Evolutionary conservation across 192 early-diverging fungal species (phyloP).

Genomic region (Lunasporangiospora selenospora): DNA sequence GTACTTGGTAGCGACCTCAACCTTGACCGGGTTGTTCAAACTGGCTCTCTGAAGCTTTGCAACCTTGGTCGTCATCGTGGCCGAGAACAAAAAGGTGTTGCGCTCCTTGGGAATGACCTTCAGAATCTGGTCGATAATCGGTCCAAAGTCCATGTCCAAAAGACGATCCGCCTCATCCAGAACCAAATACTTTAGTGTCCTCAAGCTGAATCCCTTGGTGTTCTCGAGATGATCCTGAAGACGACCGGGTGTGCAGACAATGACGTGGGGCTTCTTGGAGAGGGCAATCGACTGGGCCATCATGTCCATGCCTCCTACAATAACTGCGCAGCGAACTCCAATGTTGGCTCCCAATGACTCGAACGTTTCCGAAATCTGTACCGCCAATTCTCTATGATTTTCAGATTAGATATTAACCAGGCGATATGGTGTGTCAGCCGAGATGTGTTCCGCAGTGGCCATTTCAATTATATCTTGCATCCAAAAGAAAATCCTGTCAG

Average conservation of each 20-base stretch:
- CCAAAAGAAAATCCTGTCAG: too few species aligned
- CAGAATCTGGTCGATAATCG: conserved; percentile 95
- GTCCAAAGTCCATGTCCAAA: conserved; percentile 95
- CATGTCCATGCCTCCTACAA: conserved; percentile 98
- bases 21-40: conserved; percentile 89
- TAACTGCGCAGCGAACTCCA: conserved; percentile 89
- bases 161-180: conserved; percentile 95
- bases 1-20: conserved; percentile 97
- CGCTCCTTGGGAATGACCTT: conserved; percentile 92
- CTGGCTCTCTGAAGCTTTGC: conserved; percentile 95
- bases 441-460: too few species aligned
- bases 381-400: conserved; percentile 82
- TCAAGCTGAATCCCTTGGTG: conserved; percentile 96
- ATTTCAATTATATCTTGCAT: too few species aligned
- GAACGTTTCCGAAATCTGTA: conserved; percentile 94
- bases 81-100: conserved; percentile 94
- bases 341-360: conserved; percentile 90
- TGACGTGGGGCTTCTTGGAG: conserved; percentile 93
- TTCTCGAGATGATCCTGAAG: conserved; percentile 97
- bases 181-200: conserved; percentile 90
- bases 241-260: conserved; percentile 96
- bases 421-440: too few species aligned
- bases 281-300: conserved; percentile 94
- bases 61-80: conserved; percentile 98
- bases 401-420: too few species aligned